These are phyloP conservation scores for Exophiala spinifera DNA, from an alignment of 2,329 filamentous ascomycete species.

Conservation along the genomic window DNA sequence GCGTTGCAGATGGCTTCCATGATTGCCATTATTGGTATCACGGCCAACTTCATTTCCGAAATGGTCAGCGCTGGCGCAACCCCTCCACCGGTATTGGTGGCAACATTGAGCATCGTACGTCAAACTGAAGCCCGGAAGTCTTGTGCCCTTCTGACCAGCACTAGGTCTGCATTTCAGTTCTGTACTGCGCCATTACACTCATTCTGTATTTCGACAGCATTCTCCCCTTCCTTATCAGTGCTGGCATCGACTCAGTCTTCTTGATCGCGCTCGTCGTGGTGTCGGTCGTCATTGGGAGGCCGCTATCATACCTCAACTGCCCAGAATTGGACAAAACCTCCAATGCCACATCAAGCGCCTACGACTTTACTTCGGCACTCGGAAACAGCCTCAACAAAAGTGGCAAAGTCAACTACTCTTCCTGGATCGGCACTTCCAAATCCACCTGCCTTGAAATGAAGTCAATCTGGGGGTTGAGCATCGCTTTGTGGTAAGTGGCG, in stretches of 20 bases:
- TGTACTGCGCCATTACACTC: slow-evolving; percentile 76
- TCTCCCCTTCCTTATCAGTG: slow-evolving; percentile 69
- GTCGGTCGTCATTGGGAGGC: slow-evolving; percentile 72
- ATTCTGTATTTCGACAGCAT: slow-evolving; percentile 77
- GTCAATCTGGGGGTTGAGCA: slow-evolving; percentile 80
- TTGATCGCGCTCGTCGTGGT: slow-evolving; percentile 76
- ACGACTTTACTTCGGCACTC: slow-evolving; percentile 53
- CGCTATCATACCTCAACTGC: slow-evolving; percentile 76
- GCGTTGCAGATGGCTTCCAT: slow-evolving; percentile 68
- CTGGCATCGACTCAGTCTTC: slow-evolving; percentile 64
- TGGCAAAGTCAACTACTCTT: slow-evolving; percentile 48
- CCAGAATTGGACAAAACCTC: slow-evolving; percentile 50
- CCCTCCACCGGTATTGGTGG: slow-evolving; percentile 70
- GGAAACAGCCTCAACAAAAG: slow-evolving; percentile 51
- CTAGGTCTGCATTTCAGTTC: slow-evolving; percentile 71
- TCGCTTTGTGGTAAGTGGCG: slow-evolving; percentile 64
- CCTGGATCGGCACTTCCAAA: slow-evolving; percentile 60
- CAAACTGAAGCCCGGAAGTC: slow-evolving; percentile 6
- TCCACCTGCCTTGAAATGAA: slow-evolving; percentile 79
- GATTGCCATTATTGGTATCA: slow-evolving; percentile 74
- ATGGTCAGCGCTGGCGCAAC: slow-evolving; percentile 65
- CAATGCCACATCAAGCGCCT: slow-evolving; percentile 48
- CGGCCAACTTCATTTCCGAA: slow-evolving; percentile 75
- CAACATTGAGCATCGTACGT: slow-evolving; percentile 75
- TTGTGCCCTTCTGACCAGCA: not conserved